Percentiles rank a stretch among this genome's conserved stretches.
Conservation (phyloP, 148 eudicot genomes). For the Chenopodium album region DNA sequence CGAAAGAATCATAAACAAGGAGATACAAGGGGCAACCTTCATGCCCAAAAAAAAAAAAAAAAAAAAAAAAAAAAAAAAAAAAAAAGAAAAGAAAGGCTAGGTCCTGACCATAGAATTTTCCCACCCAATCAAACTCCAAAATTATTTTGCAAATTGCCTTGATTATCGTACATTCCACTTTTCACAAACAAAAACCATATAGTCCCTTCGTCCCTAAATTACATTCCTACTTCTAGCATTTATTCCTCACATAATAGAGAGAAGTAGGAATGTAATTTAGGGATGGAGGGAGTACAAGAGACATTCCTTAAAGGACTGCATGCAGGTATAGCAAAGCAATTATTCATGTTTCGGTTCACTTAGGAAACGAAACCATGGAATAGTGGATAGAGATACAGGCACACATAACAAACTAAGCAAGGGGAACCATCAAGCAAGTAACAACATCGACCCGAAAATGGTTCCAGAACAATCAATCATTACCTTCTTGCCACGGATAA, state of each 20-base stretch:
- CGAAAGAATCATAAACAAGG: not conserved
- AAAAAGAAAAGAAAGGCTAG: not conserved
- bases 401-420: not conserved
- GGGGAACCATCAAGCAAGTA: not conserved
- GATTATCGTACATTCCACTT: not conserved
- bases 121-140: too few species aligned
- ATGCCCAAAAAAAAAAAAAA: not conserved
- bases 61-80: too few species aligned
- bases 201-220: too few species aligned
- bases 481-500: constrained; percentile 63
- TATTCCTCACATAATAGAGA: too few species aligned
- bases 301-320: not conserved
- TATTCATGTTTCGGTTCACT: not conserved
- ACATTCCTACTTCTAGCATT: too few species aligned
- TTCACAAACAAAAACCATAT: not conserved
- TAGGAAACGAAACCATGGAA: not conserved
- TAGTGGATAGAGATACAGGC: too few species aligned
- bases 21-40: not conserved
- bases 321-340: not conserved
- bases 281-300: too few species aligned
- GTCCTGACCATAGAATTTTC: not conserved
- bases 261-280: too few species aligned
- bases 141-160: too few species aligned
- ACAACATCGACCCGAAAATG: not conserved
- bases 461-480: not conserved